A percentile compares a stretch with the other conserved stretches of the same genome.
These are phyloP conservation scores for Mesembryanthemum crystallinum DNA, from an alignment of 148 eudicot genomes.

Conservation along the genomic window DNA sequence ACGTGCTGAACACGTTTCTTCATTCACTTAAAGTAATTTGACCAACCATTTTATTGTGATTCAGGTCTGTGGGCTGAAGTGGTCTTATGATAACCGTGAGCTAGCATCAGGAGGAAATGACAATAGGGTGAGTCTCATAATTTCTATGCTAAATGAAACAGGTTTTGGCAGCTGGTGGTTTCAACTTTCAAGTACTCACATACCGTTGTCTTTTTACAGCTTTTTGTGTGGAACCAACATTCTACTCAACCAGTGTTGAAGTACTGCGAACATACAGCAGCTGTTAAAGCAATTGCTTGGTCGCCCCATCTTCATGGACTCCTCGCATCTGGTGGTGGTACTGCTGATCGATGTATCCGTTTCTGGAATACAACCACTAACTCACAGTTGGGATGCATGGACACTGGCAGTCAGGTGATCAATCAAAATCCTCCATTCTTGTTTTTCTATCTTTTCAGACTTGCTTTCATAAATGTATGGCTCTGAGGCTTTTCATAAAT, in stretches of 20 bases:
- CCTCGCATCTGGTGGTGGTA: constrained; percentile 97
- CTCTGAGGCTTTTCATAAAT: not conserved
- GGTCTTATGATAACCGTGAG: constrained; percentile 91
- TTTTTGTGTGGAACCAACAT: constrained; percentile 87
- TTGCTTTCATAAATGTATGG: not conserved
- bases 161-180: not conserved
- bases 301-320: constrained; percentile 92
- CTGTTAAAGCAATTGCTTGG: constrained; percentile 97
- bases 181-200: not conserved
- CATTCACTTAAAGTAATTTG: not conserved
- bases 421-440: not conserved
- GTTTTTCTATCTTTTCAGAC: not conserved
- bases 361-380: constrained; percentile 93
- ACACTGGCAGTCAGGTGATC: constrained; percentile 90
- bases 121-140: constrained; percentile 58
- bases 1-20: not conserved
- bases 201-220: constrained; percentile 38
- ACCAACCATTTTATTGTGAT: constrained; percentile 15
- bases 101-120: constrained; percentile 96
- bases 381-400: constrained; percentile 74
- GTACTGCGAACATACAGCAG: constrained; percentile 85
- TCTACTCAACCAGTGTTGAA: constrained; percentile 75
- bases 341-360: constrained; percentile 88
- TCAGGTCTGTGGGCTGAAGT: constrained; percentile 91
- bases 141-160: not conserved